phyloP scores from a whole-genome alignment of 257 asterid species.

The Anisodus tanguticus region DNA sequence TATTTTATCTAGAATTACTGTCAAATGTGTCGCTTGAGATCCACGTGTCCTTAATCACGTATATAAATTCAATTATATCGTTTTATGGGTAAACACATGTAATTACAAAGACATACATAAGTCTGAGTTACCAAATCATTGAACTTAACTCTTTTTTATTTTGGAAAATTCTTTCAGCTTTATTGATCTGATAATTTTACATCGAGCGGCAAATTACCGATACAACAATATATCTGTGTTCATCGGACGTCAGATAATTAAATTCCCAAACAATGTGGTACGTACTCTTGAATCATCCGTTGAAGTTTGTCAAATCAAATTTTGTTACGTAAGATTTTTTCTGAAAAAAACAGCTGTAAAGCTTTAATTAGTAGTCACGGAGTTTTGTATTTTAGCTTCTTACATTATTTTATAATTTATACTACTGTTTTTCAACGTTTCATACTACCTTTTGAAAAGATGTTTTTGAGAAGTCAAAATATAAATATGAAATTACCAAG shows the following conservation, averaged over 20 bases:
- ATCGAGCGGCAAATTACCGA: background rate
- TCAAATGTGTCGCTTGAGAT: no score
- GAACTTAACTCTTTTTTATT: background rate
- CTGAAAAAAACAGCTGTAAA: constrained; percentile 5
- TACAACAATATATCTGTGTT: background rate
- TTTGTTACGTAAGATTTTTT: background rate
- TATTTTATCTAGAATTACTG: no score
- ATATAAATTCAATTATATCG: no score
- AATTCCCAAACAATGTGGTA: background rate
- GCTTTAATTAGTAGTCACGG: constrained; percentile 2
- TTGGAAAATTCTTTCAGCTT: background rate
- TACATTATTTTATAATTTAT: background rate
- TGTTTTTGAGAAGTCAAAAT: background rate
- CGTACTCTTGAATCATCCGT: background rate
- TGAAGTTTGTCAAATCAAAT: background rate
- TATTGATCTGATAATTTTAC: background rate
- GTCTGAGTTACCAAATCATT: background rate
- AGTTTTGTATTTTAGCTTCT: background rate
- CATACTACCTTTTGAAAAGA: constrained; percentile 11
- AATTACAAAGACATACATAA: background rate
- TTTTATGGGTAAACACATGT: no score
- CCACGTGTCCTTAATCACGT: no score
- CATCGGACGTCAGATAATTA: no score
- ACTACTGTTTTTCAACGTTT: background rate
- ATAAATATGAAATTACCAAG: constrained; percentile 7